Conservation (phyloP, 139 green algal genomes). For the Volvox africanus region DNA sequence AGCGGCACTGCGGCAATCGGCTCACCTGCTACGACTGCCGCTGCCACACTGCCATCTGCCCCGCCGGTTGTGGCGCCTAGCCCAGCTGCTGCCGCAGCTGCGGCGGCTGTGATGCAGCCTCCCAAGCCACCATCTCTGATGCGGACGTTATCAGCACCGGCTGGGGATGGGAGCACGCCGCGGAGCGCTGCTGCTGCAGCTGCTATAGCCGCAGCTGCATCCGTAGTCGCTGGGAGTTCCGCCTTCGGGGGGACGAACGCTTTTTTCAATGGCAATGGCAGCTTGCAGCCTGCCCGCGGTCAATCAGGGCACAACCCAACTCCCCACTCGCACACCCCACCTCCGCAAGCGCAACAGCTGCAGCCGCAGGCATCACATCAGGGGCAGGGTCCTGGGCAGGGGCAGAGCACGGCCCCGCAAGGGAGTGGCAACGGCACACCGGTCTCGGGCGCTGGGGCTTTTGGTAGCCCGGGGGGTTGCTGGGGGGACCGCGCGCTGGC, state of each 20-base stretch:
- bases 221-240: background rate
- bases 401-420: background rate
- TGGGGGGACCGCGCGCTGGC: background rate
- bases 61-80: no score
- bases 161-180: background rate
- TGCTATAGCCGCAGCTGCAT: background rate
- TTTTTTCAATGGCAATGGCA: background rate
- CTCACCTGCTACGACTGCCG: no score
- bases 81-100: no score
- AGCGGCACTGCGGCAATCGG: no score
- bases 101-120: background rate
- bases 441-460: background rate
- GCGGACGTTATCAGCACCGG: slow-evolving; percentile 4
- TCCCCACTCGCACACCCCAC: background rate
- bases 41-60: no score
- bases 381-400: background rate
- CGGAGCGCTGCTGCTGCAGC: background rate
- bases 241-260: background rate
- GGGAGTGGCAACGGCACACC: background rate
- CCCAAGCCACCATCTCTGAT: background rate
- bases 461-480: slow-evolving; percentile 9
- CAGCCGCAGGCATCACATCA: background rate
- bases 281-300: background rate
- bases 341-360: background rate
- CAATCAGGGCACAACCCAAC: background rate